Conservation (phyloP, 352 stramenopile genomes). For the Globisporangium middletonii region DNA sequence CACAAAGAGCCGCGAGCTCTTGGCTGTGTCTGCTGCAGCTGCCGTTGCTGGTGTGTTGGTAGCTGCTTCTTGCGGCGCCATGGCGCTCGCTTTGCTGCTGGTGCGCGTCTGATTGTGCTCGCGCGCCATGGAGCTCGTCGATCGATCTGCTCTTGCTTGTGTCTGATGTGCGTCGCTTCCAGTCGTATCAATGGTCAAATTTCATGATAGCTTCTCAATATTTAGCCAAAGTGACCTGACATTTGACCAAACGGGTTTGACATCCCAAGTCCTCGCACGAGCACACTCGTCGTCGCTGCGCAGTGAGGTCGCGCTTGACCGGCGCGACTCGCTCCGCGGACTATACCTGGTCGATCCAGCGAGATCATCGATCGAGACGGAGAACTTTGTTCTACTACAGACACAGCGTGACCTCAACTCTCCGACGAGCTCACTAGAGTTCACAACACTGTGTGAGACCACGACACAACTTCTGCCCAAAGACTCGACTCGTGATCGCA, state of each 20-base stretch:
- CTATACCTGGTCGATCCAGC: no score
- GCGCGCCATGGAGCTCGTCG: background rate
- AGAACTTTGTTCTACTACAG: no score
- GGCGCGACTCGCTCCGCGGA: no score
- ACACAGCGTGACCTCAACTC: no score
- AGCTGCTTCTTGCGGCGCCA: slow-evolving; percentile 1
- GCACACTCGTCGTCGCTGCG: no score
- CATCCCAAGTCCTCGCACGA: no score
- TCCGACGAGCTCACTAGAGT: no score
- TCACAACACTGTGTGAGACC: no score
- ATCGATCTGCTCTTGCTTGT: background rate
- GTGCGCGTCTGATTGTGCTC: background rate
- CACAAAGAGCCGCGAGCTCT: slow-evolving; percentile 65
- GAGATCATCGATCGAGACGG: no score
- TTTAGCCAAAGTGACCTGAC: background rate
- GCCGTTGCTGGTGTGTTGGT: background rate
- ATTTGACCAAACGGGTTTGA: background rate
- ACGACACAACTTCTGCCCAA: no score
- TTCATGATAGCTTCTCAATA: background rate
- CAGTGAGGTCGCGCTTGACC: no score
- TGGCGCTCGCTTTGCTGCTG: background rate
- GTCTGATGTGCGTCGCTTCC: slow-evolving; percentile 1
- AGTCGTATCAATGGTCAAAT: background rate
- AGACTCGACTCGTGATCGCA: no score
- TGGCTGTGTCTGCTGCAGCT: slow-evolving; percentile 1